Conservation (phyloP, 768 basidiomycete species). For the Podaxis mareebaensis region DNA sequence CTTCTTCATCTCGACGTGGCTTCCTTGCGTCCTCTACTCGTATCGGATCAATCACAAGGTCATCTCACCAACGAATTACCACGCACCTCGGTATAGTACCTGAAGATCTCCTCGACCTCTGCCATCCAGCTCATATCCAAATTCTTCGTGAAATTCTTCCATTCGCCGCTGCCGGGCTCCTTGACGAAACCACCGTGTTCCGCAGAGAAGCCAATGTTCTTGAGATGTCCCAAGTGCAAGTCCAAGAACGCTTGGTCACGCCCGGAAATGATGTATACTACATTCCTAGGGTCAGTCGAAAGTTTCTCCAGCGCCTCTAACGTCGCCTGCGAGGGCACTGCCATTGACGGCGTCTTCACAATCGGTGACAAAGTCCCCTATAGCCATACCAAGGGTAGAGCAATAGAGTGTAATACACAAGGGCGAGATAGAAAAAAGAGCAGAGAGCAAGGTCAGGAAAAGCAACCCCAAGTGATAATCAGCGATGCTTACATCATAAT, state of each 20-base stretch:
- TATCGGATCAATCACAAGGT: constrained; percentile 2
- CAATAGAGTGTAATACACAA: neutral
- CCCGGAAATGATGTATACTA: constrained; percentile 97
- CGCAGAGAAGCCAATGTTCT: constrained; percentile 84
- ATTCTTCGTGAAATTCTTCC: constrained; percentile 88
- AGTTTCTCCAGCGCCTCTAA: constrained; percentile 74
- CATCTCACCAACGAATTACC: neutral
- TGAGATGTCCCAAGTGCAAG: constrained; percentile 85
- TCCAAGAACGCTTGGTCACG: constrained; percentile 93
- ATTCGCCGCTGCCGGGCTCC: constrained; percentile 62
- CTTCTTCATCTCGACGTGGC: constrained; percentile 96
- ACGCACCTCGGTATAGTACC: constrained; percentile 89
- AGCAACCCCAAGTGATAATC: constrained; percentile 19
- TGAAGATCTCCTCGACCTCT: constrained; percentile 94
- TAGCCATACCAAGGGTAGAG: neutral
- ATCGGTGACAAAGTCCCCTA: constrained; percentile 97
- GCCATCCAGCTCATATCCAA: constrained; percentile 98
- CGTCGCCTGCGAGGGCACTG: constrained; percentile 74
- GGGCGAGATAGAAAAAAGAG: neutral
- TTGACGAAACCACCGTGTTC: constrained; percentile 95
- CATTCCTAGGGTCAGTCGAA: constrained; percentile 77
- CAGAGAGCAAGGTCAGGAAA: neutral
- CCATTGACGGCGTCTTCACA: constrained; percentile 90
- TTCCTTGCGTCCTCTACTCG: constrained; percentile 83
- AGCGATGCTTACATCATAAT: constrained; percentile 81